These are phyloP conservation scores for Saccharomycopsis fodiens DNA, from an alignment of 805 yeast species.

Conservation along the genomic window DNA sequence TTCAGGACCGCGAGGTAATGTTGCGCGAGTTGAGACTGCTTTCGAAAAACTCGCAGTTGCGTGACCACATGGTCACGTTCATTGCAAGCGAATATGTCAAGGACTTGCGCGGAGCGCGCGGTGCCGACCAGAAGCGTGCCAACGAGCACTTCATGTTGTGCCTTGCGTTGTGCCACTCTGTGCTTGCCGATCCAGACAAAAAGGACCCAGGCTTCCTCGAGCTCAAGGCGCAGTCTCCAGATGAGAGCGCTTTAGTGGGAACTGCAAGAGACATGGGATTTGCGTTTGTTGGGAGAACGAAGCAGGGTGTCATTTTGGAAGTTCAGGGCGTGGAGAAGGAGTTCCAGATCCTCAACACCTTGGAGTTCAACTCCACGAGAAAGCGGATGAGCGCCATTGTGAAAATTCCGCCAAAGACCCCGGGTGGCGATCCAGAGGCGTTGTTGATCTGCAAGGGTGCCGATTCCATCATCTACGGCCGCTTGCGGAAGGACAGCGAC, in stretches of 20 bases:
- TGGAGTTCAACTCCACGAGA: constrained; percentile 79
- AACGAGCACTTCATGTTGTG: constrained; percentile 72
- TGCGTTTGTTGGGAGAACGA: constrained; percentile 56
- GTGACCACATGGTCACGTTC: constrained; percentile 60
- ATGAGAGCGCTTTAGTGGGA: constrained; percentile 78
- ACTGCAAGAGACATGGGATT: constrained; percentile 77
- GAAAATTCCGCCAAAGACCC: constrained; percentile 47
- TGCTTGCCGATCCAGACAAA: constrained; percentile 59
- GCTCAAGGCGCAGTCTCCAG: constrained; percentile 76
- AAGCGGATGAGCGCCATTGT: constrained; percentile 83
- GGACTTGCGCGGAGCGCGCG: constrained; percentile 49
- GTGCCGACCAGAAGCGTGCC: constrained; percentile 45
- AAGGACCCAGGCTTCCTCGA: constrained; percentile 46
- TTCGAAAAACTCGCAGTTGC: constrained; percentile 32
- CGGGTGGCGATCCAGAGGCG: constrained; percentile 47
- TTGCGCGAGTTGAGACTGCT: constrained; percentile 35
- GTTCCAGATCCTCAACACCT: constrained; percentile 59
- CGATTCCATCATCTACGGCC: constrained; percentile 67
- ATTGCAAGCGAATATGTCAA: constrained; percentile 56
- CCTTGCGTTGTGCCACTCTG: constrained; percentile 73
- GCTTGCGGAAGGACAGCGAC: constrained; percentile 46
- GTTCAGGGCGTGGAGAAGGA: constrained; percentile 67
- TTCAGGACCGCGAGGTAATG: constrained; percentile 54
- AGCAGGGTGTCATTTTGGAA: constrained; percentile 56
- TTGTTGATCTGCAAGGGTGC: constrained; percentile 79